These are phyloP conservation scores for Fusarium tjaetaba DNA, from an alignment of 2,329 filamentous ascomycete species.

Conservation along the genomic window DNA sequence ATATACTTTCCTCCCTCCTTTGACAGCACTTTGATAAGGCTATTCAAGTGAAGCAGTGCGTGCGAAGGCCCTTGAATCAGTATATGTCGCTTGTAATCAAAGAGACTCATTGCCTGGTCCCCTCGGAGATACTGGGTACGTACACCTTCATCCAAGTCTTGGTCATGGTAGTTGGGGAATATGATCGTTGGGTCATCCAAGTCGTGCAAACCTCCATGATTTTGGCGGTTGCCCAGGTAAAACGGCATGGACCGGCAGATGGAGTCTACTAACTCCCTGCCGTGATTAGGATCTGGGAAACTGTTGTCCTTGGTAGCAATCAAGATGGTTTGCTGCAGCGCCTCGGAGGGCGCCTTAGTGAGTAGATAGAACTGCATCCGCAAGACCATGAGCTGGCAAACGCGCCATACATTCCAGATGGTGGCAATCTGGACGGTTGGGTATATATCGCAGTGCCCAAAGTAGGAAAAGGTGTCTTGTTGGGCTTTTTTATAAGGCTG, in stretches of 20 bases:
- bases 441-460: background rate
- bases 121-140: background rate
- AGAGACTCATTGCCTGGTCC: background rate
- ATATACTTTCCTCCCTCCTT: background rate
- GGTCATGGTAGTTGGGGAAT: background rate
- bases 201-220: background rate
- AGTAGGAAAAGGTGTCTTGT: background rate
- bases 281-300: background rate
- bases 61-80: background rate
- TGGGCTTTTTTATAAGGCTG: background rate
- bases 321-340: background rate
- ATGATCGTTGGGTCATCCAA: background rate
- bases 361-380: background rate
- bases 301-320: background rate
- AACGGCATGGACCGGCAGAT: background rate
- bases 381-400: background rate
- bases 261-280: background rate
- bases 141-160: background rate
- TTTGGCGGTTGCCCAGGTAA: background rate
- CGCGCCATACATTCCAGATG: background rate
- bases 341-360: fast-evolving
- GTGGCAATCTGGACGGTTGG: background rate
- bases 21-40: background rate
- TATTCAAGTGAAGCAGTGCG: background rate
- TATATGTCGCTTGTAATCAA: background rate